Evolutionary conservation across 2,329 filamentous ascomycete species (phyloP).

Genomic region (Pseudogymnoascus destructans): DNA sequence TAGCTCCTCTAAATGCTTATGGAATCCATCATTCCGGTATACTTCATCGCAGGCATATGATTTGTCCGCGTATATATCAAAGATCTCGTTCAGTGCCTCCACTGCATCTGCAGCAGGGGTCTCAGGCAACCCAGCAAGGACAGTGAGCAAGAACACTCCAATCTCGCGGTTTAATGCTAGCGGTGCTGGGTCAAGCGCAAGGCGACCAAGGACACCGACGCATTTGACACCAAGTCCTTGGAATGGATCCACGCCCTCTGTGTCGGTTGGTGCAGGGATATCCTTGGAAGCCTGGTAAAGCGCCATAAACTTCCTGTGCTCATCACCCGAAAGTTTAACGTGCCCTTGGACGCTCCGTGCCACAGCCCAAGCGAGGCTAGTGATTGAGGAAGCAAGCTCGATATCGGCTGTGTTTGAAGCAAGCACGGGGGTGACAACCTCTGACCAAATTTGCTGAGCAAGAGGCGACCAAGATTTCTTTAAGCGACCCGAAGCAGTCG

Average conservation of each 20-base stretch:
- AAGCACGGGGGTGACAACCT: slow-evolving; percentile 43
- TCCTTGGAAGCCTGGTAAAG: slow-evolving; percentile 47
- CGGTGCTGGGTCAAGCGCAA: slow-evolving; percentile 43
- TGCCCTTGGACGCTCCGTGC: slow-evolving; percentile 40
- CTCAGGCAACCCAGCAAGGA: slow-evolving; percentile 38
- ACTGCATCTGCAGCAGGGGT: slow-evolving; percentile 44
- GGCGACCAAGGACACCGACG: slow-evolving; percentile 50
- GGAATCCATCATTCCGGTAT: slow-evolving; percentile 49
- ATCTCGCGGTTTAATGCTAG: slow-evolving; percentile 46
- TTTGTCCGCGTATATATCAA: slow-evolving; percentile 55
- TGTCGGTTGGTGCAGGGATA: slow-evolving; percentile 20
- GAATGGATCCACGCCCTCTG: slow-evolving; percentile 38
- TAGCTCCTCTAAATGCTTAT: slow-evolving; percentile 43
- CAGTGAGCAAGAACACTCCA: slow-evolving; percentile 46
- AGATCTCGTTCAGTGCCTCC: slow-evolving; percentile 52
- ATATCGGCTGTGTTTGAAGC: slow-evolving; percentile 48
- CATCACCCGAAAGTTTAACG: slow-evolving; percentile 36
- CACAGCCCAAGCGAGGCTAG: slow-evolving; percentile 53
- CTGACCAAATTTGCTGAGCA: slow-evolving; percentile 43
- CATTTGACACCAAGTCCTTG: slow-evolving; percentile 51
- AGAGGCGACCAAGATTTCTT: slow-evolving; percentile 40
- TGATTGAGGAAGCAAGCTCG: slow-evolving; percentile 47
- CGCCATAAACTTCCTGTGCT: slow-evolving; percentile 51
- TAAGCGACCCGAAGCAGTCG: slow-evolving; percentile 35
- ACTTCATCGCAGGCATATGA: slow-evolving; percentile 45